Evolutionary conservation across 306 rosid genomes (phyloP).

Genomic region (Mucuna pruriens): DNA sequence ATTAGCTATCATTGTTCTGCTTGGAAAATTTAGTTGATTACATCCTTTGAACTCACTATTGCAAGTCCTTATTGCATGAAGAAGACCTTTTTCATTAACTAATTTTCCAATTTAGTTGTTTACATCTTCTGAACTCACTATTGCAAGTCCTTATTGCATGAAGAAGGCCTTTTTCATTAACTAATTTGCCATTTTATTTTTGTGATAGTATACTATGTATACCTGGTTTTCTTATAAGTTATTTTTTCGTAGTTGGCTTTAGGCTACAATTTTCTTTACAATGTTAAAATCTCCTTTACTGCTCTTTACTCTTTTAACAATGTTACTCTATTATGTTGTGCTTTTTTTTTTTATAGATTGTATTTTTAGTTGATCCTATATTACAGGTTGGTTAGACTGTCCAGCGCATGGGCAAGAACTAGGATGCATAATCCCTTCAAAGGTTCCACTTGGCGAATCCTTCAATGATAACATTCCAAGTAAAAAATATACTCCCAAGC

Average conservation of each 20-base stretch:
- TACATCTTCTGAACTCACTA: too few species aligned
- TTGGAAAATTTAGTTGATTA: not conserved
- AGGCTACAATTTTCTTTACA: constrained; percentile 21
- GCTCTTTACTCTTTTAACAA: not conserved
- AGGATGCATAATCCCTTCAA: constrained; percentile 84
- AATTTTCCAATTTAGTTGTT: constrained; percentile 2
- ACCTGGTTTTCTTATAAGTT: not conserved
- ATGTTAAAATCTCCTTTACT: not conserved
- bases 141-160: not conserved
- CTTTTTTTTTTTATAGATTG: not conserved
- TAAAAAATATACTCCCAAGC: constrained; percentile 85
- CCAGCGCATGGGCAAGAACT: constrained; percentile 79
- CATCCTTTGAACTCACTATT: not conserved
- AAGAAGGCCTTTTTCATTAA: not conserved
- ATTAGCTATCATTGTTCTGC: constrained; percentile 2
- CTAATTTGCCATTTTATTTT: constrained; percentile 4
- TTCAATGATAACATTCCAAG: constrained; percentile 70
- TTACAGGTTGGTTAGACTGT: constrained; percentile 95
- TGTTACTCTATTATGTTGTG: constrained; percentile 8
- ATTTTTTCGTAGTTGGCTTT: not conserved
- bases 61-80: not conserved
- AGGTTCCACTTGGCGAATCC: constrained; percentile 91
- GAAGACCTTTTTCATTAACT: not conserved
- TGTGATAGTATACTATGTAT: not conserved
- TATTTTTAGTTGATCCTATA: constrained; percentile 32